Evolutionary conservation across 331 rosid genomes (phyloP).

Genomic region (Prunus yedoensis): DNA sequence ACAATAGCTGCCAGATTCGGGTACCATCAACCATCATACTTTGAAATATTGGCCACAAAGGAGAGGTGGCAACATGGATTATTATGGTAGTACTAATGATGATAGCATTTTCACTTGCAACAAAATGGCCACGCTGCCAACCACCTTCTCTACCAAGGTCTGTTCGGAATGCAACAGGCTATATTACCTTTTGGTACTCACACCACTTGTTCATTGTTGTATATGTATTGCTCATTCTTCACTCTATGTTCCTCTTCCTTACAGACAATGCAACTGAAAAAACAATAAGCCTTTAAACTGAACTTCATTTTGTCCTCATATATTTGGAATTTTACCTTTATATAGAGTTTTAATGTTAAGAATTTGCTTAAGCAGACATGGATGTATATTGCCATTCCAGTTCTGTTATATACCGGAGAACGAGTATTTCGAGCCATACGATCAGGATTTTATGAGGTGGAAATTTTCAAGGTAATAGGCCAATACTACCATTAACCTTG

Average conservation of each 20-base stretch:
- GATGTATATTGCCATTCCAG: conserved; percentile 82
- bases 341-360: neutral
- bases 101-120: conserved; percentile 70
- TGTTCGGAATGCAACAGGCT: conserved; percentile 64
- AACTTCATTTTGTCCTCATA: neutral
- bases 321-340: neutral
- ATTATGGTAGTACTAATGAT: conserved; percentile 69
- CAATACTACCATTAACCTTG: neutral
- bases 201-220: conserved; percentile 87
- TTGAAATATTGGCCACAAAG: conserved; percentile 59
- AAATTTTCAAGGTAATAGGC: conserved; percentile 59
- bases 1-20: conserved; percentile 62
- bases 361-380: conserved; percentile 58
- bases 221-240: conserved; percentile 71
- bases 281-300: conserved; percentile 46
- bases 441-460: conserved; percentile 69
- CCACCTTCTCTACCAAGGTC: conserved; percentile 57
- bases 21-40: conserved; percentile 69
- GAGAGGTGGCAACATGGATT: conserved; percentile 66
- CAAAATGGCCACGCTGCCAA: conserved; percentile 80
- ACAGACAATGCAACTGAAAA: conserved; percentile 60
- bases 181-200: conserved; percentile 84
- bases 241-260: conserved; percentile 86
- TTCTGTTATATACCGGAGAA: conserved; percentile 65
- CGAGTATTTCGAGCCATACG: conserved; percentile 71